Evolutionary conservation across 2,329 filamentous ascomycete species (phyloP).

Genomic region (Verticillium longisporum): DNA sequence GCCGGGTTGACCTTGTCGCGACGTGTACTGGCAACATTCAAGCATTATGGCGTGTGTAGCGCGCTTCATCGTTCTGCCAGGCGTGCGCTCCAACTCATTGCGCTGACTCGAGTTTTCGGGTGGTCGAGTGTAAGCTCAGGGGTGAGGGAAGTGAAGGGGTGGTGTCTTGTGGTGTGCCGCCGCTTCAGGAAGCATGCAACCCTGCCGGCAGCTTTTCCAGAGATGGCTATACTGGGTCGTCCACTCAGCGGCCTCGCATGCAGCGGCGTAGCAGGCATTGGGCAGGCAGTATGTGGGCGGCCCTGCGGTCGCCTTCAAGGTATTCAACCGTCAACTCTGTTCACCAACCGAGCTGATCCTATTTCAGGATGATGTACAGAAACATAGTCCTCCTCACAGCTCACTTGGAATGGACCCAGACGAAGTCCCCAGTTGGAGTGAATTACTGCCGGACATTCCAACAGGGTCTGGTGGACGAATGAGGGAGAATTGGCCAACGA

Average conservation of each 20-base stretch:
- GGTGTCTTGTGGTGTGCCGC: neutral
- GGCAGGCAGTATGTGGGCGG: neutral
- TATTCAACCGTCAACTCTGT: neutral
- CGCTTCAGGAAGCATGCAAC: slow-evolving; percentile 3
- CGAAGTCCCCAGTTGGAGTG: neutral
- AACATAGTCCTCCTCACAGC: neutral
- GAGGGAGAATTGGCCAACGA: neutral
- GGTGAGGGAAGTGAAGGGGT: neutral
- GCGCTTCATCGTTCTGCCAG: neutral
- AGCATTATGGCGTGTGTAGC: neutral
- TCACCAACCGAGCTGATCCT: neutral
- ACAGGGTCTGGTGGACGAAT: neutral
- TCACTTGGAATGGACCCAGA: neutral
- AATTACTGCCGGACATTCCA: neutral
- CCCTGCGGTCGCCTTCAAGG: neutral
- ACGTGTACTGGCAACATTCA: neutral
- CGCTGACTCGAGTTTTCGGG: neutral
- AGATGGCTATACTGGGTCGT: neutral
- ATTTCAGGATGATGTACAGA: slow-evolving; percentile 2
- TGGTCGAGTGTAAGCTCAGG: neutral
- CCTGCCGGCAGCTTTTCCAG: neutral
- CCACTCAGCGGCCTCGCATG: neutral
- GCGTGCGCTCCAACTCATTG: neutral
- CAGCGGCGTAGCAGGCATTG: neutral
- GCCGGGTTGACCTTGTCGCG: neutral